Evolutionary conservation across 768 basidiomycete species (phyloP).

Genomic region (Boletus edulis): DNA sequence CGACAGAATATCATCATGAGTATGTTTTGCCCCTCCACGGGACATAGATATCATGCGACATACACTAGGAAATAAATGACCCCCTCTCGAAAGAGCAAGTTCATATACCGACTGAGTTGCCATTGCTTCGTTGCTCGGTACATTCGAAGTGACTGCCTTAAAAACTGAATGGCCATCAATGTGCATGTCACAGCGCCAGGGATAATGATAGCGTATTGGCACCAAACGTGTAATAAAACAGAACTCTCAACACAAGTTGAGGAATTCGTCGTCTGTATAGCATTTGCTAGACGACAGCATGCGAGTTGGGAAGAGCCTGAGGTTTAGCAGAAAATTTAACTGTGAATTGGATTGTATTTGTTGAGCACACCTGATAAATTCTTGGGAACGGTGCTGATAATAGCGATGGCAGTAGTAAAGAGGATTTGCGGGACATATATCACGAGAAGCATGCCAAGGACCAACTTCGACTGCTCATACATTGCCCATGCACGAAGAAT

Average conservation of each 20-base stretch:
- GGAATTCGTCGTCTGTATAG: no score
- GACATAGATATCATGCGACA: not conserved
- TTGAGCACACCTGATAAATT: no score
- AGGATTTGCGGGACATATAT: constrained; percentile 1
- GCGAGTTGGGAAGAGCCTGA: no score
- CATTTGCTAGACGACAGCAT: no score
- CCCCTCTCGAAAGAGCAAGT: not conserved
- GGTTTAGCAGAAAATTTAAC: no score
- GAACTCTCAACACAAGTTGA: no score
- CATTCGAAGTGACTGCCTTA: not conserved
- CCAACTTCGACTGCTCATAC: not conserved
- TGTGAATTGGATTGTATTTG: no score
- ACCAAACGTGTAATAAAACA: no score
- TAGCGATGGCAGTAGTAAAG: not conserved
- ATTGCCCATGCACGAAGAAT: not conserved
- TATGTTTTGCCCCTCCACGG: no score
- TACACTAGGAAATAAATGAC: not conserved
- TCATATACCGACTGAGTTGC: not conserved
- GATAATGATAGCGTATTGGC: not conserved
- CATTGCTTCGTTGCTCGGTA: not conserved
- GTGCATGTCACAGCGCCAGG: not conserved
- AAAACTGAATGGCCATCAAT: not conserved
- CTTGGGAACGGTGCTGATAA: not conserved
- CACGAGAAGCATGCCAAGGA: constrained; percentile 2
- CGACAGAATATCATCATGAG: no score